Conservation (phyloP, 805 yeast genomes). For the Nakazawaea wickerhamii region DNA sequence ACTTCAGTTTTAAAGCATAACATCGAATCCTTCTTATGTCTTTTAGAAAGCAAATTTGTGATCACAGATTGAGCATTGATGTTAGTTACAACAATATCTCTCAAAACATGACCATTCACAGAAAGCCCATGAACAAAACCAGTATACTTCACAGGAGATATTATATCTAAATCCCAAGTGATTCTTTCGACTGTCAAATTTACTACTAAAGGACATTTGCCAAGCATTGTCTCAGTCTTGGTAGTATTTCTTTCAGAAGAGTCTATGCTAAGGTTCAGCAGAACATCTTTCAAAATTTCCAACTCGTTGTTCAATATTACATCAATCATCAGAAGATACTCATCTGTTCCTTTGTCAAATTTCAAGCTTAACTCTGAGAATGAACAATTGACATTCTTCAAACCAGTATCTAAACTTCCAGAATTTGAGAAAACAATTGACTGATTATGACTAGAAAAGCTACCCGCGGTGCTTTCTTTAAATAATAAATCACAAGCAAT, state of each 20-base stretch:
- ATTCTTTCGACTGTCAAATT: not conserved
- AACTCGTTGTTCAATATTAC: constrained; percentile 20
- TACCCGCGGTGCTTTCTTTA: constrained; percentile 8
- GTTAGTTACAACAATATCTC: constrained; percentile 5
- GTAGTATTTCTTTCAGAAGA: not conserved
- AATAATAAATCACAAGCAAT: constrained; percentile 13
- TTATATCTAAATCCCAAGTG: constrained; percentile 11
- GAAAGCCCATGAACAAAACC: constrained; percentile 7
- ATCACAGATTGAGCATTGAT: not conserved
- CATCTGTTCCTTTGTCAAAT: constrained; percentile 19
- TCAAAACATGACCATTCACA: constrained; percentile 5
- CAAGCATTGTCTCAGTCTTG: not conserved
- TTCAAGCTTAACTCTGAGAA: constrained; percentile 15
- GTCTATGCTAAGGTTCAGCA: not conserved
- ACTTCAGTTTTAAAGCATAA: constrained; percentile 10
- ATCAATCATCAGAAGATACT: constrained; percentile 19
- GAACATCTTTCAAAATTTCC: constrained; percentile 13
- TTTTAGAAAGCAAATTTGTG: constrained; percentile 7
- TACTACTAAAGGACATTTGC: constrained; percentile 2
- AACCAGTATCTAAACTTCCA: constrained; percentile 20
- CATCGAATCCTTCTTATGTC: not conserved
- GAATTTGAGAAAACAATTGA: constrained; percentile 7
- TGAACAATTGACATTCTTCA: constrained; percentile 17
- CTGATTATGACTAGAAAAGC: constrained; percentile 10
- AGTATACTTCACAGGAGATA: constrained; percentile 11